phyloP scores from a whole-genome alignment of 2,329 filamentous ascomycete genomes.

The Cytospora piceicola region DNA sequence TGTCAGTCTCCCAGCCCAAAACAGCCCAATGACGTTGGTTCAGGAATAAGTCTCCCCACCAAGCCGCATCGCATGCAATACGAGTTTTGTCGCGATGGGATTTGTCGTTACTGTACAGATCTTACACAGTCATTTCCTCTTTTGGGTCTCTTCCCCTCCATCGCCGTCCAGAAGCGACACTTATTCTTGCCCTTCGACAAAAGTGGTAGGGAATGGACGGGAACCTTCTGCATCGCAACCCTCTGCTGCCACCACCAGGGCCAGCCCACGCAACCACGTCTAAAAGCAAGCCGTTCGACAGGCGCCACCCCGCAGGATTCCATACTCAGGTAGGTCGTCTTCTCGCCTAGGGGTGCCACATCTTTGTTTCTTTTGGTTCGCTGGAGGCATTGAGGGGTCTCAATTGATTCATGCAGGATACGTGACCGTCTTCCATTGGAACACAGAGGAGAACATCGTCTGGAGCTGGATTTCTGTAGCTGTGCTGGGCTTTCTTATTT shows the following conservation, averaged over 20 bases:
- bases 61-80: slow-evolving; percentile 14
- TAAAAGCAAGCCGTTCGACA: background rate
- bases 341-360: background rate
- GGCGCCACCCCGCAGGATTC: background rate
- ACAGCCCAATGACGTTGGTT: slow-evolving; percentile 1
- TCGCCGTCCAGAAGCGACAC: slow-evolving; percentile 7
- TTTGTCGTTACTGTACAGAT: slow-evolving; percentile 2
- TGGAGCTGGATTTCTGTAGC: background rate
- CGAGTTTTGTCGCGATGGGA: slow-evolving; percentile 12
- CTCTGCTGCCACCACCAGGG: background rate
- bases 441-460: background rate
- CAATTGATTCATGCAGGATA: background rate
- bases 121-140: background rate
- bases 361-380: background rate
- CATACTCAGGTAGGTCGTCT: background rate
- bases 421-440: background rate
- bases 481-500: background rate
- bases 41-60: background rate
- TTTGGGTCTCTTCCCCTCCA: background rate
- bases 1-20: background rate
- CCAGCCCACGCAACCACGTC: background rate
- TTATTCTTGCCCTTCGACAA: background rate
- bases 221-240: background rate
- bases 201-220: background rate
- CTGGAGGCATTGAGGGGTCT: background rate